These are phyloP conservation scores for Ophiostoma australiae DNA, from an alignment of 2,329 filamentous ascomycete species.

Conservation along the genomic window DNA sequence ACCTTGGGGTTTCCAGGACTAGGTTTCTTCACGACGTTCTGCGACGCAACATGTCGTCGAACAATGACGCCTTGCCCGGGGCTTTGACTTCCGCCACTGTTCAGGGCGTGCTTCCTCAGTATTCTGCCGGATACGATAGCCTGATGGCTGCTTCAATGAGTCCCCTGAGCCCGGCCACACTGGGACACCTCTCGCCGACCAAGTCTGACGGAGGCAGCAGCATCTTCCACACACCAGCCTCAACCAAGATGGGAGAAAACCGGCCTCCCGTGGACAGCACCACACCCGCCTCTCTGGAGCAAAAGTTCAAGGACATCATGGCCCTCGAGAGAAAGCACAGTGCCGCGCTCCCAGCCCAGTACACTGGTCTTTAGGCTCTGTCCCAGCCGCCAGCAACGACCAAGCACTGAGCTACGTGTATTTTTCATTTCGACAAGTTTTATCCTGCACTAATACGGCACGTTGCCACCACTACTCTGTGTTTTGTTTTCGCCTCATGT, in stretches of 20 bases:
- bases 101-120: slow-evolving; percentile 42
- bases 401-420: slow-evolving; percentile 9
- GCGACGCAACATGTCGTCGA: slow-evolving; percentile 45
- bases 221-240: slow-evolving; percentile 26
- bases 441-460: not conserved
- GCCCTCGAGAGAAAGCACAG: slow-evolving; percentile 24
- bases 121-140: slow-evolving; percentile 26
- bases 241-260: slow-evolving; percentile 42
- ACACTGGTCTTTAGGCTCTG: slow-evolving; percentile 14
- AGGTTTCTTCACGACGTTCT: slow-evolving; percentile 47
- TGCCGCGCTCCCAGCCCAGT: slow-evolving; percentile 23
- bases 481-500: slow-evolving; percentile 15
- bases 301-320: slow-evolving; percentile 29
- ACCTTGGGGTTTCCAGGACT: slow-evolving; percentile 31
- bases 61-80: slow-evolving; percentile 35
- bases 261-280: slow-evolving; percentile 35
- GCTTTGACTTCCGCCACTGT: slow-evolving; percentile 49
- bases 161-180: slow-evolving; percentile 21
- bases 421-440: not conserved
- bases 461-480: not conserved
- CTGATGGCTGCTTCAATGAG: slow-evolving; percentile 25
- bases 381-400: not conserved
- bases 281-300: slow-evolving; percentile 32
- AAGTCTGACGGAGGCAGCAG: slow-evolving; percentile 27
- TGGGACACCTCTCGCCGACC: slow-evolving; percentile 24